Evolutionary conservation across 2,329 filamentous ascomycete genomes (phyloP), one percentile per base, ranked within the genome.

Genomic region (Sporothrix globosa): DNA sequence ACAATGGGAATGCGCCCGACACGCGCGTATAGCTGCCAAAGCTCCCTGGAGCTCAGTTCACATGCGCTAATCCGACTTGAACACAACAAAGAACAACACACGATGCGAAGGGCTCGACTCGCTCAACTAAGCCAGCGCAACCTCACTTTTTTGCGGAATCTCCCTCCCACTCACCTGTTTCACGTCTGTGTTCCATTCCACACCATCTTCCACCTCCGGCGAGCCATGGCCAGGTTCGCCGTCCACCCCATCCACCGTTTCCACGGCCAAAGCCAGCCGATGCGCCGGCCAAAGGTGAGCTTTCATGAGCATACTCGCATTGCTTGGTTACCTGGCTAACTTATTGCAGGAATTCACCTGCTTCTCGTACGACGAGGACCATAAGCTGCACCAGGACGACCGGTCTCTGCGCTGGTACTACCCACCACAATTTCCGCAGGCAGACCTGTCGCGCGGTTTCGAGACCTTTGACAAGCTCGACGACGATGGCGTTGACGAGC

Each of bases 331-430:
- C 53, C 4, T 1, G 9, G 4, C 46, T 48, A 17, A 60, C 63
- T 0, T 9, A 34, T 3, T 56, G 19, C 65, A 95, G 90, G 96
- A 99, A 83, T 92, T 99, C 74, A 87, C 95, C 4, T 93, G 86
- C 80, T 99, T 98, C 81, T 98, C 95, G 10, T 98, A 96, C 80
- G 92, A 98, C 78, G 88, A 93, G 58, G 83, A 93, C 39, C 96
- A 95, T 78, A 80, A 87, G 69, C 93, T 93, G 76, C 89, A 84
- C 65, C 86, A 91, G 3, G 93, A 92, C 73, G 91, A 91, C 72
- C 91, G 91, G 3, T 95, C 92, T 0, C 78, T 99, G 74, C 89
- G 89, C 74, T 97, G 95, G 82, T 98, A 97, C 80, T 96, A 97
- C 76, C 90, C 92, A 2, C 92, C 91, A 0, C 81, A 80, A 41